Evolutionary conservation across 768 basidiomycete species (phyloP), one percentile per base, ranked within the genome.

Genomic region (Termitomyces sp.): DNA sequence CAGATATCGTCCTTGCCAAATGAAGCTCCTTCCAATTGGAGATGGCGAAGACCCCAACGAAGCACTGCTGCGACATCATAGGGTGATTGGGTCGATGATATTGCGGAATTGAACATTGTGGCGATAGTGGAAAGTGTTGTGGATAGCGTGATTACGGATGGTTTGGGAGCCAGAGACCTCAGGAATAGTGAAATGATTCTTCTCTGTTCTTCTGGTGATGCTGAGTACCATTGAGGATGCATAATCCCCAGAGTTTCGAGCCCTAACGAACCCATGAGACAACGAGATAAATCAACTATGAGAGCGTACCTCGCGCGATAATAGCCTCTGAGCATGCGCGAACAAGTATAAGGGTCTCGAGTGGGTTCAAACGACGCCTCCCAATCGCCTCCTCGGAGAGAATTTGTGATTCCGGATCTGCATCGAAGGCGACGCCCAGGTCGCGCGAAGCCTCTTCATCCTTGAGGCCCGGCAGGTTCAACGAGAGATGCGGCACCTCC

Each of bases 171-270:
- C 69, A 87, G 76, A 1, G 88, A 88, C 61, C 80, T 80, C 59
- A 92, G 75, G 73, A 86, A 92, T 57, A 84, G 79, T 18, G 87
- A 87, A 56, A 91, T 82, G 33, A 92, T 83, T 58, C 68, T 74
- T 56, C 75, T 83, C 69, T 92, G 90, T n/a, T 80, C 71, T 10
- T 83, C 80, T 8, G 82, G 82, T 6, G 87, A 90, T 9, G 90
- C 78, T 42, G 89, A 86, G 68, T 87, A 78, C 90, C 88, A 92
- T 68, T 92, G 87, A 6, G 91, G 88, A 64, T 88, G 87, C 88
- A 92, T 92, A 47, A 92, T 77, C 20, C 90, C 91, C 47, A 89
- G 84, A 4, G 86, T 85, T 68, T 91, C 88, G 52, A 91, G 76
- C n/a, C 90, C 90, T 92, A 59, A 13, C 60, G 56, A 43, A 60